Evolutionary conservation across 179 eudicot species (phyloP).

Genomic region (Silene noctiflora): DNA sequence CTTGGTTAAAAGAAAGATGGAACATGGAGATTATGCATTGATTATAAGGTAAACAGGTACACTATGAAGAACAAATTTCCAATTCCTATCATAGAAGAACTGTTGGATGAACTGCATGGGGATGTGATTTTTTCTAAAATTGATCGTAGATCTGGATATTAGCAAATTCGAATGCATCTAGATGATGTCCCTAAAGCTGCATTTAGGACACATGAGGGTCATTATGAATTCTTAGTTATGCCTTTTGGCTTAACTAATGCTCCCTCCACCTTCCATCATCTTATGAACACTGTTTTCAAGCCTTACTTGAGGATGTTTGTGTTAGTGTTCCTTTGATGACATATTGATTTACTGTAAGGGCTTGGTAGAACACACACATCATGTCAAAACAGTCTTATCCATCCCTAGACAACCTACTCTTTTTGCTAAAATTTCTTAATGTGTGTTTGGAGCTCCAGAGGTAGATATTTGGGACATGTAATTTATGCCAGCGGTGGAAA

Average conservation of each 20-base stretch:
- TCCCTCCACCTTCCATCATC: slow-evolving; percentile 12
- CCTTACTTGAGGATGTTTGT: background rate
- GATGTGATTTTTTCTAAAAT: background rate
- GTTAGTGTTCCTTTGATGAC: too few relatives aligned
- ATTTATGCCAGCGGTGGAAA: background rate
- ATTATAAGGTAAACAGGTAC: too few relatives aligned
- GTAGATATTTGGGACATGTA: slow-evolving; percentile 6
- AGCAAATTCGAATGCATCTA: too few relatives aligned
- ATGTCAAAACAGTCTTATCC: background rate
- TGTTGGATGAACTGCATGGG: slow-evolving; percentile 9
- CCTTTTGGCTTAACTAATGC: slow-evolving; percentile 14
- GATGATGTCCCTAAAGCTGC: background rate
- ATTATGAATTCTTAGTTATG: background rate
- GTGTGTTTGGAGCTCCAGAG: background rate
- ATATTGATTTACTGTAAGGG: background rate
- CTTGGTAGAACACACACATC: background rate
- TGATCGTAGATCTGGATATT: background rate
- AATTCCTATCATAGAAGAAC: slow-evolving; percentile 1
- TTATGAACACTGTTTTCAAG: slow-evolving; percentile 6
- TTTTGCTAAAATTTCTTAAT: background rate
- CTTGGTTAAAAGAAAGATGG: slow-evolving; percentile 6
- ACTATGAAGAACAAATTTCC: too few relatives aligned
- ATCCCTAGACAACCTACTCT: too few relatives aligned
- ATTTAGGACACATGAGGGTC: background rate
- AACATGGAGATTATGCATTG: too few relatives aligned